Evolutionary conservation across 2,329 filamentous ascomycete genomes (phyloP).

Genomic region (Colletotrichum salicis): DNA sequence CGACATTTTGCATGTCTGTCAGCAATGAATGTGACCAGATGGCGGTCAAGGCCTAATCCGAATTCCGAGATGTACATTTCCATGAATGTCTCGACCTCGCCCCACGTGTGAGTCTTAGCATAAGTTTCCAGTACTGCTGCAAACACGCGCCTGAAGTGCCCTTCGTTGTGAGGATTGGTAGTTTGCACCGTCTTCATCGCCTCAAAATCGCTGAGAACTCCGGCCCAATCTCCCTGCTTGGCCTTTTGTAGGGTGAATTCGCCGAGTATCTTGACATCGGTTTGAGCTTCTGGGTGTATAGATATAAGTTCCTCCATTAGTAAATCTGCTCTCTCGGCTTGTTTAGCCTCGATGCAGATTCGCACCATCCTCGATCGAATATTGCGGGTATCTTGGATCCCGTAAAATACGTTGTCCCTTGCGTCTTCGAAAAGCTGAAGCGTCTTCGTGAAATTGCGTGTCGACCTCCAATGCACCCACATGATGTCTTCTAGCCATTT

Average conservation of each 20-base stretch:
- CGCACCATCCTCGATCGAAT: slow-evolving; percentile 27
- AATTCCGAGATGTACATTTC: slow-evolving; percentile 48
- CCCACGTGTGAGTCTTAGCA: slow-evolving; percentile 49
- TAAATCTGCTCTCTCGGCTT: slow-evolving; percentile 1
- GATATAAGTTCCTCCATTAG: slow-evolving; percentile 10
- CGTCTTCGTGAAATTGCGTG: slow-evolving; percentile 4
- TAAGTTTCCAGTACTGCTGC: slow-evolving; percentile 53
- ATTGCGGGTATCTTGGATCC: slow-evolving; percentile 11
- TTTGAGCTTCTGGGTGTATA: not conserved
- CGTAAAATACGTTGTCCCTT: slow-evolving; percentile 21
- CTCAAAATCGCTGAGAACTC: slow-evolving; percentile 48
- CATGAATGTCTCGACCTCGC: slow-evolving; percentile 53
- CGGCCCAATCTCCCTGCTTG: slow-evolving; percentile 53
- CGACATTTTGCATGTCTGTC: slow-evolving; percentile 53
- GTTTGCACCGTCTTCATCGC: slow-evolving; percentile 39
- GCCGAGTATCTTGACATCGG: slow-evolving; percentile 42
- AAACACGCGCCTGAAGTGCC: slow-evolving; percentile 46
- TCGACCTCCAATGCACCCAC: slow-evolving; percentile 15
- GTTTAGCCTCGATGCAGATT: slow-evolving; percentile 27
- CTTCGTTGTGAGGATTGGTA: slow-evolving; percentile 17
- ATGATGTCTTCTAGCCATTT: slow-evolving; percentile 12
- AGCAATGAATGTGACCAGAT: slow-evolving; percentile 54
- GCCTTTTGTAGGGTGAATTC: slow-evolving; percentile 50
- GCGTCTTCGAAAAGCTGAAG: slow-evolving; percentile 18
- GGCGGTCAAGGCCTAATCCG: slow-evolving; percentile 47